Evolutionary conservation across 805 yeast species (phyloP), one percentile per base, ranked within the genome.

Genomic region (Naumovozyma dairenensis): DNA sequence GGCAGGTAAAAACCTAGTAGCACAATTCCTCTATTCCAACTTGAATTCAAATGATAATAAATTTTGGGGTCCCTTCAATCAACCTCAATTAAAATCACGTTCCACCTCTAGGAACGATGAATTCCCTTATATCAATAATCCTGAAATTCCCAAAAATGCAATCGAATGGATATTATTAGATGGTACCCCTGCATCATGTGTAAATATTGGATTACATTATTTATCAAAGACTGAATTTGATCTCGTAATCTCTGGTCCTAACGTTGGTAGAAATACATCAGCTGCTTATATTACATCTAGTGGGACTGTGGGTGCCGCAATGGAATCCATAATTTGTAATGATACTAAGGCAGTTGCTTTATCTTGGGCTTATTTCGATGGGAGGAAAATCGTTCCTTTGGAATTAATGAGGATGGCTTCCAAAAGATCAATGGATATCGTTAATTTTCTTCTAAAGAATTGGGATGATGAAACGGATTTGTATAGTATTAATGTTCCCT

Each of bases 271-370:
- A 52, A 92, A 92, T 58, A 77, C 95, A 2, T 75, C 89, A 16
- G 85, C 93, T 5, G 72, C 89, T 29, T 92, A 86, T 57, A 81
- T 86, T 35, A 69, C 92, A 48, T 76, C 96, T 4, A 79, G 93
- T 45, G 98, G 98, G 10, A 92, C 98, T 2, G 79, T 92, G 13
- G 98, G 98, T 17, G 97, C 95, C 3, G 92, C 96, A 1, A 72
- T 87, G 85, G 98, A 92, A 60, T 93, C 87, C 2, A 82, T 80
- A 2, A 72, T 87, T 27, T 54, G 68, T 15, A 79, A 77, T 0
- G 72, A 75, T 20, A 61, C 59, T 12, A 77, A 67, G 44, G 64
- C 95, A 4, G 68, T 92, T 42, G 96, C 94, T 2, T 49, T 92
- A 21, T 81, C 94, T 24, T 89, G 75, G 66, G 92, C 94, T n/a